Evolutionary conservation across 2,329 filamentous ascomycete species (phyloP), one percentile per base, ranked within the genome.

Genomic region (Penicillium sp.): DNA sequence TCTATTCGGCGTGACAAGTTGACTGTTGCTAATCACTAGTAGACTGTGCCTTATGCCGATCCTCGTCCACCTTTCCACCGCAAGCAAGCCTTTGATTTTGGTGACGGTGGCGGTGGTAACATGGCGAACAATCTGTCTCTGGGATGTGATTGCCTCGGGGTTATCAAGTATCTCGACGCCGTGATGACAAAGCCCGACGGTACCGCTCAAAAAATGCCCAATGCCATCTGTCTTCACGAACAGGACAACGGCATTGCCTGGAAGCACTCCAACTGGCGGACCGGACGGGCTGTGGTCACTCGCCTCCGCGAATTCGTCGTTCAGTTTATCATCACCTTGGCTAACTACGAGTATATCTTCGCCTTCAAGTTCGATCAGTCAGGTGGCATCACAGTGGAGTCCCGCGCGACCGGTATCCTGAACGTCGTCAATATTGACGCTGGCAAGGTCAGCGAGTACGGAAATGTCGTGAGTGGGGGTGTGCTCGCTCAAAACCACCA

Each of bases 81-180:
- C 44, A 91, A 91, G 69, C 85, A 87, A 53, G 88, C 88, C 1
- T 90, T 91, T 64, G 88, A 91, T 64, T 84, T 91, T 58, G 88
- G 88, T 8, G 87, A 91, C 57, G 85, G 83, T 10, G 88, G 88
- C 5, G 84, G 85, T 25, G 88, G 88, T 1, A 81, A 84, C 49
- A 85, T 81, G 48, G 85, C 86, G 16, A 91, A 91, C 67, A 89
- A 89, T 61, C 78, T 91, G 87, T 73, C 70, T 0, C 63, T 73
- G 3, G 70, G 70, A 0, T 73, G 71, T 42, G 70, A 73, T 51
- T 73, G 88, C 66, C 78, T 91, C 0, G 88, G 88, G 7, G 80
- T 83, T 2, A 88, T 89, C 66, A 86, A 88, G 67, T 87, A 87
- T 57, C 83, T 91, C 57, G 85, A 86, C 54, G 80, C 78, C 2